Base-by-base conservation (phyloP, 1,284 basidiomycete species). In the Pulveroboletus sp. region DNA sequence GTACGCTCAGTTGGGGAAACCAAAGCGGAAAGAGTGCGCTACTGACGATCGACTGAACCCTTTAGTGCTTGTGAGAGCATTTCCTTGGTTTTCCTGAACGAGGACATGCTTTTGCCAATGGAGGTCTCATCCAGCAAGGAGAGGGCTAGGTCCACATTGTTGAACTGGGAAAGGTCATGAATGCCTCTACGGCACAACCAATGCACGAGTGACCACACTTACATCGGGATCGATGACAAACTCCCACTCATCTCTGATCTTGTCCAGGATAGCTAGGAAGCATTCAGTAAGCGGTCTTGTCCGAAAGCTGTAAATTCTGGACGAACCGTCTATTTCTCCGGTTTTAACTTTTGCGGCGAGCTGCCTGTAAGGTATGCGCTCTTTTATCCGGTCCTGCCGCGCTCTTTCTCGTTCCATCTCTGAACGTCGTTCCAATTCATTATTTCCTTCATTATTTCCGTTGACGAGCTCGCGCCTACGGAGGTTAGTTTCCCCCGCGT, bases 241-340 rank as follows among this genome's bases (percentile, higher is more conserved):
- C 59, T 92, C 91, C 94, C 94, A 98, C 57, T 92, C 92, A 62
- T 90, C 87, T 66, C 84, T 86, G 60, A 98, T 91, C 70, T 91
- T 85, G 60, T 91, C 85, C 61, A 98, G 75, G 5, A 97, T 85
- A 57, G 87, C 92, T 94, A 63, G 54, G 43, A 26, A 2, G 9
- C 39, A 49, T 52, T 43, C 35, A 61, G 51, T 57, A 20, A 62
- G 54, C 35, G 20, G 24, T 35, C 38, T 18, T 39, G 20, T 45
- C 24, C 11, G 11, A 18, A 7, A 22, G 28, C 11, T 31, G 45
- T 31, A 42, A 50, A 20, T 49, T 24, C 54, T 49, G 55, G 17
- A 71, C 84, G 62, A 66, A 91, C 89, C 88, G 66, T 91, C 89
- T 65, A 91, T 90, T 68, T 90, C 87, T 11, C 89, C 89, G 39